Conservation (phyloP, 2,329 filamentous ascomycete species). For the Exophiala alcalophila region DNA sequence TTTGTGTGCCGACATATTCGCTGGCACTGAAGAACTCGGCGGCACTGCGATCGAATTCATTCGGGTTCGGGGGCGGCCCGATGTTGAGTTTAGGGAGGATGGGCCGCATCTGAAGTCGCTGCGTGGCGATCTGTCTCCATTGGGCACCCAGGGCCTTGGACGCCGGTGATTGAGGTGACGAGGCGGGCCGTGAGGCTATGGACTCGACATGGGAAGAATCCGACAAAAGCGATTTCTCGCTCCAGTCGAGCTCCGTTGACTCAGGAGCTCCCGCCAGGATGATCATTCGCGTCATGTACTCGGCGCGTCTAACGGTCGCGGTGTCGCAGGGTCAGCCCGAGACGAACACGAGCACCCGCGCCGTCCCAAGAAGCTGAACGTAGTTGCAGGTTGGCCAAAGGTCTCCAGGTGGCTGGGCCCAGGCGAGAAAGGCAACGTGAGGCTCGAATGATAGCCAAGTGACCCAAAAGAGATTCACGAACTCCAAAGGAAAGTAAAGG, state of each 20-base stretch:
- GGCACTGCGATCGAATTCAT: constrained; percentile 25
- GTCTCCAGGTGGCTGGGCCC: not conserved
- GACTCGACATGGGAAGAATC: constrained; percentile 23
- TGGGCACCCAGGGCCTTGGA: constrained; percentile 24
- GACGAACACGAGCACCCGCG: no score
- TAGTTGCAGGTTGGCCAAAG: no score
- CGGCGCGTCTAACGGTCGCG: not conserved
- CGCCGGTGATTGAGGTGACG: constrained; percentile 12
- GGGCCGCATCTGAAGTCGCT: constrained; percentile 29
- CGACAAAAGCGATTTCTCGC: constrained; percentile 28
- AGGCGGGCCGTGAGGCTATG: constrained; percentile 1
- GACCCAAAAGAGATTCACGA: constrained; percentile 11
- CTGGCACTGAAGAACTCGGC: constrained; percentile 28
- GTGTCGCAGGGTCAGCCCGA: no score
- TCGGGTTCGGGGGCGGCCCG: constrained; percentile 13
- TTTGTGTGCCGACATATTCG: constrained; percentile 23
- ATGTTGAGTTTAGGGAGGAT: constrained; percentile 28
- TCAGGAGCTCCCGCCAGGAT: constrained; percentile 31
- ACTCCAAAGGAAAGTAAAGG: not conserved
- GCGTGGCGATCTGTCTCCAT: constrained; percentile 29
- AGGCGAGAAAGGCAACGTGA: not conserved
- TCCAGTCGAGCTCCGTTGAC: constrained; percentile 28
- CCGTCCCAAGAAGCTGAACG: no score
- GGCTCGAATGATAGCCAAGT: constrained; percentile 1
- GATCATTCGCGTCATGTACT: constrained; percentile 30